Conservation (phyloP, 768 basidiomycete species). For the Lentinula edodes region DNA sequence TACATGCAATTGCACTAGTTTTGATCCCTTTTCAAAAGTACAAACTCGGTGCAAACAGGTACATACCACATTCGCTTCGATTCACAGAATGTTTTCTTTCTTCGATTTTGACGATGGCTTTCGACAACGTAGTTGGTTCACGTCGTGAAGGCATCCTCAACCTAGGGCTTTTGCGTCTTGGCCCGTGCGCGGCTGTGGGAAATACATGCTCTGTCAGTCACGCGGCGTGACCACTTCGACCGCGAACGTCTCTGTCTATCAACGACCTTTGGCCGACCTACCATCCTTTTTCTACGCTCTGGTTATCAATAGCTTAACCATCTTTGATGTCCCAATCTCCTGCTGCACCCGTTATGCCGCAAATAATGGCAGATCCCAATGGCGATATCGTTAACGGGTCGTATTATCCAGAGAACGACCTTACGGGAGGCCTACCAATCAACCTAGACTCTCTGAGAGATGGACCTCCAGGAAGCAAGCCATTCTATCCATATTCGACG, state of each 20-base stretch:
- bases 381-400: constrained; percentile 54
- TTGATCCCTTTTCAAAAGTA: background rate
- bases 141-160: background rate
- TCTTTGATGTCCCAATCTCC: constrained; percentile 44
- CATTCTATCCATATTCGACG: constrained; percentile 88
- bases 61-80: background rate
- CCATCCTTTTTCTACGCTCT: background rate
- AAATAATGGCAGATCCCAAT: constrained; percentile 57
- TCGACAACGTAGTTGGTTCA: background rate
- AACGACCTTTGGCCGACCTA: background rate
- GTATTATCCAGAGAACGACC: constrained; percentile 71
- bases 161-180: background rate
- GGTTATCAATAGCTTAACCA: background rate
- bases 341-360: constrained; percentile 53
- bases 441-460: constrained; percentile 84
- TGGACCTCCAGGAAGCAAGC: constrained; percentile 84
- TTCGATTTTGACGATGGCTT: background rate
- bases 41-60: background rate
- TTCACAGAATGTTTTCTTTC: background rate
- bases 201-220: background rate
- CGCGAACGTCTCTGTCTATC: background rate
- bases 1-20: background rate
- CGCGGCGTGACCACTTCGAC: background rate
- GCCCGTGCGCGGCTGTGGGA: background rate
- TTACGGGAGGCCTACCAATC: constrained; percentile 79